phyloP scores from a whole-genome alignment of 1,139 yeast genomes.

The Wickerhamomyces sp. region DNA sequence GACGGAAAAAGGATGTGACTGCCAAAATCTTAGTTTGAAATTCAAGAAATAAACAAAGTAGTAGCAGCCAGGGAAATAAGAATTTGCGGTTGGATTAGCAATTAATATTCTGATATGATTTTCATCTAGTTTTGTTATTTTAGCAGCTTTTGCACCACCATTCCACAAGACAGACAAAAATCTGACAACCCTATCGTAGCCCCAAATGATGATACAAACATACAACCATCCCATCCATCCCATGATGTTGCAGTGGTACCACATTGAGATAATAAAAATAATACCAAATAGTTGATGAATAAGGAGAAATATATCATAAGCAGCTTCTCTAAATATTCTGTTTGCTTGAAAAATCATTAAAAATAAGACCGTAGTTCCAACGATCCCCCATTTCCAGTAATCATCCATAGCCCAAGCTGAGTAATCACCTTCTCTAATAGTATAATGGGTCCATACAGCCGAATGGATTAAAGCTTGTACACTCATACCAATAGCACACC shows the following conservation, averaged over 20 bases:
- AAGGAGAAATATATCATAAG: slow-evolving; percentile 39
- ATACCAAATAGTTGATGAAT: slow-evolving; percentile 34
- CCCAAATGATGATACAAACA: slow-evolving; percentile 35
- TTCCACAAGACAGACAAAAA: slow-evolving; percentile 28
- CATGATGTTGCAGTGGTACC: slow-evolving; percentile 33
- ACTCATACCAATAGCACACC: slow-evolving; percentile 34
- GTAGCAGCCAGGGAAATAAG: slow-evolving; percentile 36
- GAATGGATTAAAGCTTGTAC: slow-evolving; percentile 43
- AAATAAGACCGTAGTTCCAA: slow-evolving; percentile 38
- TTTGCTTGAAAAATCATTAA: slow-evolving; percentile 42
- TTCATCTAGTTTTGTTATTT: slow-evolving; percentile 28
- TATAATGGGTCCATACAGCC: slow-evolving; percentile 41
- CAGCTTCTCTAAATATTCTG: slow-evolving; percentile 39
- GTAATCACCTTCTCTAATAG: slow-evolving; percentile 29
- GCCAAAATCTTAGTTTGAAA: slow-evolving; percentile 40
- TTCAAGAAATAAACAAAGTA: slow-evolving; percentile 32
- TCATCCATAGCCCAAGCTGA: slow-evolving; percentile 25
- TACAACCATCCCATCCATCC: slow-evolving; percentile 45
- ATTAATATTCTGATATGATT: slow-evolving; percentile 36
- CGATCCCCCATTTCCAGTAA: slow-evolving; percentile 43
- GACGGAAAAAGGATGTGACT: slow-evolving; percentile 54
- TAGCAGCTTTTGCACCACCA: slow-evolving; percentile 36
- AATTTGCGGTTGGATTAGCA: slow-evolving; percentile 28
- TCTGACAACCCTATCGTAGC: slow-evolving; percentile 35
- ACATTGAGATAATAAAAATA: slow-evolving; percentile 34